Evolutionary conservation across 371 early-diverging fungal species (phyloP), one percentile per base, ranked within the genome.

Genomic region (Choanephora cucurbitarum): DNA sequence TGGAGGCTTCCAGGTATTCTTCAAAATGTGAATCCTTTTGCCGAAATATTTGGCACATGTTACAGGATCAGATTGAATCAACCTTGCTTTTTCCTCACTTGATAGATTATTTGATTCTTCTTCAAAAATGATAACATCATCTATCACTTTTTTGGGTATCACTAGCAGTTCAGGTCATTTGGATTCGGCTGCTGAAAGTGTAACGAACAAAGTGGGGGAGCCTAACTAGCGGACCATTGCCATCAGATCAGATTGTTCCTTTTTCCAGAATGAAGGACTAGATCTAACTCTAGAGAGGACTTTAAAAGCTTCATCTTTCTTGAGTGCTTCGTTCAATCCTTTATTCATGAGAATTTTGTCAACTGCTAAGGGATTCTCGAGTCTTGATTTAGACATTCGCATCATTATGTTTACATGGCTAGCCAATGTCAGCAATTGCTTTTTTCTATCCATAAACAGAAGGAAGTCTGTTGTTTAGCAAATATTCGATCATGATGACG

Each of bases 21-120:
- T 33, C 18, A 57, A 44, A 0, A 28, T 18, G 42, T 34, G 1
- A 43, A 57, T 32, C 17, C 57, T 44, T n/a, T 21, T 5, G 42
- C 49, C 50, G 21, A 57, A 57, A 24, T 57, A 57, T 7, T 44
- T 46, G 2, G 57, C 43, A 19, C 50, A 50, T 14, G 57, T 49
- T 5, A 44, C 33, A 37, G 57, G 32, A 33, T 57, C 57, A 6
- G 33, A 19, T 44, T 57, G 57, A 1, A 57, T 49, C 4, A 57
- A 22, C 17, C 56, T 33, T 22, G 47, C 40, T 24, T 47, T 48
- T 40, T 45, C 47, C 9, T 18, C 17, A 18, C 28, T 21, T 1
- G 37, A 8, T 34, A 49, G n/a, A 13, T 22, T 9, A 3, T 13
- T 3, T 2, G 52, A 41, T 52, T 52, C 10, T 9, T 52, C 43